Conservation (phyloP, 139 green algal genomes). For the Yamagishiella unicocca region DNA sequence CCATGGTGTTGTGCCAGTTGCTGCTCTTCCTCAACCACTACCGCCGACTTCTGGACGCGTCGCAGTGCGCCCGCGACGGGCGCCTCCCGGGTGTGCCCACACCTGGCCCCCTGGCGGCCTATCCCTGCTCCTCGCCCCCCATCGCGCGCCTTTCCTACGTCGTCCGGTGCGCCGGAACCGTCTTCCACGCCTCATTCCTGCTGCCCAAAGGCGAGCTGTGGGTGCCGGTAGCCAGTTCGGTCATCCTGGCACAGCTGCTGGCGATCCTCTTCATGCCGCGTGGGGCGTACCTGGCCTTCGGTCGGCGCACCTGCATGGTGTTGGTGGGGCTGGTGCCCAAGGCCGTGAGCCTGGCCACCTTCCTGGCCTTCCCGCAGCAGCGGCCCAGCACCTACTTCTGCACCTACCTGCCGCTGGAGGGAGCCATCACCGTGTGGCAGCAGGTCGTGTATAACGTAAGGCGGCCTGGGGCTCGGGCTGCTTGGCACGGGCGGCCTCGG, state of each 20-base stretch:
- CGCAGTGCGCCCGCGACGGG: not conserved
- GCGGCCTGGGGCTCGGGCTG: too few relatives aligned
- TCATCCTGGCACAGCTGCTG: constrained; percentile 6
- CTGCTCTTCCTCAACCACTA: constrained; percentile 32
- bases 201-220: constrained; percentile 28
- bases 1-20: constrained; percentile 9
- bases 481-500: too few relatives aligned
- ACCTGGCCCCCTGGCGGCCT: not conserved
- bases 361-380: not conserved
- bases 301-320: not conserved
- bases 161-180: not conserved
- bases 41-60: not conserved
- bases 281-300: not conserved
- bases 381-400: constrained; percentile 22
- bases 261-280: constrained; percentile 24
- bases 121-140: not conserved
- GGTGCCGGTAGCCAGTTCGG: constrained; percentile 15
- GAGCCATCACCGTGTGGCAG: constrained; percentile 31
- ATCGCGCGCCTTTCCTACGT: not conserved
- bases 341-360: constrained; percentile 9
- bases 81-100: not conserved
- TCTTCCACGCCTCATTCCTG: not conserved
- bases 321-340: constrained; percentile 24
- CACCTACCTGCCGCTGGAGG: constrained; percentile 40
- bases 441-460: constrained; percentile 29